These are phyloP conservation scores for Cystoisospora suis DNA, from an alignment of 169 alveolate genomes.

Conservation along the genomic window DNA sequence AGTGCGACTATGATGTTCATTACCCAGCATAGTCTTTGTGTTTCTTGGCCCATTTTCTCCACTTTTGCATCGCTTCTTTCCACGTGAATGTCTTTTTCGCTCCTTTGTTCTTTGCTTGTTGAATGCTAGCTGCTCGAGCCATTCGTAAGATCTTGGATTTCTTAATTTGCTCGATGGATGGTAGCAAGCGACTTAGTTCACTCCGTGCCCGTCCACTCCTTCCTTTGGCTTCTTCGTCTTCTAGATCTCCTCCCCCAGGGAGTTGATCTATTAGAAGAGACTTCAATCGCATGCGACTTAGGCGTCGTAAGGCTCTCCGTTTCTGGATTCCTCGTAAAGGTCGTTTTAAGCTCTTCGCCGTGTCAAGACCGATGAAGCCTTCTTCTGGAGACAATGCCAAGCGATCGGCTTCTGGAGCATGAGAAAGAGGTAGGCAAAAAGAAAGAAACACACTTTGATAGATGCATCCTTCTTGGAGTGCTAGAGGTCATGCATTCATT, in stretches of 20 bases:
- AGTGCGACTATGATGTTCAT: too few relatives aligned
- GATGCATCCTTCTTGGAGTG: neutral
- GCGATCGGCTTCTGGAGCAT: neutral
- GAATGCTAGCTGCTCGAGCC: too few relatives aligned
- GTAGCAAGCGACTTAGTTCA: too few relatives aligned
- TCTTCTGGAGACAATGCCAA: neutral
- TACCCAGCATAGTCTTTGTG: conserved; percentile 3
- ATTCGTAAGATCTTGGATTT: too few relatives aligned
- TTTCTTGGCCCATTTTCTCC: conserved; percentile 26
- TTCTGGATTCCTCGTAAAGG: conserved; percentile 15
- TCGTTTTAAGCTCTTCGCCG: neutral
- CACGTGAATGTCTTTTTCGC: neutral
- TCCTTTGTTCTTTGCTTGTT: neutral
- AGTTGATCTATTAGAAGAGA: neutral
- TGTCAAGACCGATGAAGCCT: conserved; percentile 18
- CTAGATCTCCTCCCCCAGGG: too few relatives aligned
- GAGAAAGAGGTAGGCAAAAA: neutral
- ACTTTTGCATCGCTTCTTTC: conserved; percentile 27
- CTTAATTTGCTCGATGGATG: too few relatives aligned
- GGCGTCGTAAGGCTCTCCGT: neutral
- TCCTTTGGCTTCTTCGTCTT: too few relatives aligned
- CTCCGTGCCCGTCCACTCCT: too few relatives aligned
- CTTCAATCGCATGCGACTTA: conserved; percentile 28
- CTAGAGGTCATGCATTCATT: too few relatives aligned
- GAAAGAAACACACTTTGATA: neutral